Base-by-base conservation (phyloP, 768 basidiomycete species). In the Coprinellus micaceus region DNA sequence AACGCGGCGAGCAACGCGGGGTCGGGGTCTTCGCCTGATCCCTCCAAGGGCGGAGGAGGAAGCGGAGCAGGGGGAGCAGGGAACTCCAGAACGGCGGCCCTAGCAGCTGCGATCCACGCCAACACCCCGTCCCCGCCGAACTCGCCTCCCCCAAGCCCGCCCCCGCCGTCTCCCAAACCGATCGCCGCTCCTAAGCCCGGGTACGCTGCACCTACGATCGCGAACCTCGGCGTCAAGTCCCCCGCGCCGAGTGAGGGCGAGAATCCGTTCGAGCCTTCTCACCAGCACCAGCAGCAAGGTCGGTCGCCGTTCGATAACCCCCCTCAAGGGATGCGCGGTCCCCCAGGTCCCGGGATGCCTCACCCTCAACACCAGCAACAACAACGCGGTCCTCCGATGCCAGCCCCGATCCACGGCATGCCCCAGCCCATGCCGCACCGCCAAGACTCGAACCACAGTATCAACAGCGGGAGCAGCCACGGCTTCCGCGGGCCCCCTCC, bases 111-210 rank as follows among this genome's bases (percentile, higher is more conserved):
- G 3, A 71, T 71, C 25, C 26, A 49, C 60, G 55, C 47, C 51
- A 41, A 50, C 33, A 37, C 52, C 28, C 25, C 63, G 19, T 29
- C 26, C 45, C 53, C 56, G 37, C 43, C 59, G 22, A 52, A 9
- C 6, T 21, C 40, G 7, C 40, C 40, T 5, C n/a, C 40, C 19
- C 7, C 40, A 43, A 10, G 10, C 59, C 66, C 52, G 67, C 72
- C 69, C 49, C 75, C 33, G 6, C 33, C 33, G 13, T 33, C 33
- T 6, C 33, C 33, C 13, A 33, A 33, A 33, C 33, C 78, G 9
- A 82, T 90, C 59, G 86, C 82, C 3, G 83, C 87, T 2, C 89
- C 88, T 24, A 79, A 79, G 36, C 88, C 89, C 3, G 88, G 89
- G 5, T 91, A 91, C 61, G 81, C 86, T 28, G 82, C 86, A 2